Evolutionary conservation across 2,329 filamentous ascomycete genomes (phyloP).

Genomic region (Colletotrichum karsti): DNA sequence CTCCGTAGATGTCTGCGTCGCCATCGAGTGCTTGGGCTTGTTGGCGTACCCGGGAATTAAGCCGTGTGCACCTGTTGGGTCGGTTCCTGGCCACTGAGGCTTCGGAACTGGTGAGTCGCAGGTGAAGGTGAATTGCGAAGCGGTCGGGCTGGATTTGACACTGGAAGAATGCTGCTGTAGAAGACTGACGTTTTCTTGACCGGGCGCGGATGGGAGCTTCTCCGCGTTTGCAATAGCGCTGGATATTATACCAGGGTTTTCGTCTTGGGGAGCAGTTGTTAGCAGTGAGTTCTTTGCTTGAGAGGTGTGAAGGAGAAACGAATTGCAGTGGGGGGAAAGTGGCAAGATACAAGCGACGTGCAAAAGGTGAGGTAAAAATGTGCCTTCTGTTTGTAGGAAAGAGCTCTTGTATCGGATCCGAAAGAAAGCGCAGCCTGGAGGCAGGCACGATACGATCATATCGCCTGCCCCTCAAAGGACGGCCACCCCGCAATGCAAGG

Average conservation of each 20-base stretch:
- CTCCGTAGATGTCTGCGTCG: slow-evolving; percentile 25
- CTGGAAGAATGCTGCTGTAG: slow-evolving; percentile 72
- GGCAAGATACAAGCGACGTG: too few relatives aligned
- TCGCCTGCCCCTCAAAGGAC: not conserved
- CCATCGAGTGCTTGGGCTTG: slow-evolving; percentile 33
- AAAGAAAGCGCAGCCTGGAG: not conserved
- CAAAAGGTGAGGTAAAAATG: not conserved
- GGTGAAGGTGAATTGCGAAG: slow-evolving; percentile 95
- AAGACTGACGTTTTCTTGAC: slow-evolving; percentile 82
- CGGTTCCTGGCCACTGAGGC: slow-evolving; percentile 75
- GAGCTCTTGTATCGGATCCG: not conserved
- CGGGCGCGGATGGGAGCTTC: slow-evolving; percentile 68
- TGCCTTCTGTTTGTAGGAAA: not conserved
- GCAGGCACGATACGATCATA: not conserved
- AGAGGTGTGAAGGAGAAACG: not conserved
- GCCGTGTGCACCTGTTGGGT: slow-evolving; percentile 33
- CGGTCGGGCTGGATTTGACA: slow-evolving; percentile 71
- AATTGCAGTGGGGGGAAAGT: not conserved
- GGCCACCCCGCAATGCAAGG: not conserved
- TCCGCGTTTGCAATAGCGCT: slow-evolving; percentile 90
- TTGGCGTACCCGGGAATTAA: slow-evolving; percentile 38
- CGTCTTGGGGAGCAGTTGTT: slow-evolving; percentile 41
- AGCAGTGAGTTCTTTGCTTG: slow-evolving; percentile 12
- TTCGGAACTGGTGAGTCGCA: slow-evolving; percentile 90
- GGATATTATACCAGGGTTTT: slow-evolving; percentile 83